These are phyloP conservation scores for Trichoderma semiorbis DNA, from an alignment of 2,329 filamentous ascomycete species.

Conservation along the genomic window DNA sequence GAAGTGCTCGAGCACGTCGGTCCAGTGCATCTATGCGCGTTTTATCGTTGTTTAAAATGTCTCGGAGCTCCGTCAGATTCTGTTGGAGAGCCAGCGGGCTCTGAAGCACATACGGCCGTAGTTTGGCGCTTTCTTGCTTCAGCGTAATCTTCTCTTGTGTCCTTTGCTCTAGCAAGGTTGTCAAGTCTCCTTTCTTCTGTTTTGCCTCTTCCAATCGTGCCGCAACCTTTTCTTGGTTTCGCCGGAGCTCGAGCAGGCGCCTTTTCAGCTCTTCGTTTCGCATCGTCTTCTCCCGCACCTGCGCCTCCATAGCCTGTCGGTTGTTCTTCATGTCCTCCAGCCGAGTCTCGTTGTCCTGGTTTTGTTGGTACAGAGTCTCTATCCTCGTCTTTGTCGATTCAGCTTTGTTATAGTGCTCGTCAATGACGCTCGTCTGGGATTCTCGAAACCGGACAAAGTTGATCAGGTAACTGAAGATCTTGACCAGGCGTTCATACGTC, in stretches of 20 bases:
- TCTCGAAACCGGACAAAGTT: conserved; percentile 98
- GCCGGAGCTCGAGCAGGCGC: conserved; percentile 72
- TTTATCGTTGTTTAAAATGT: conserved; percentile 74
- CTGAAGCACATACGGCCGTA: conserved; percentile 88
- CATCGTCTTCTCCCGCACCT: conserved; percentile 79
- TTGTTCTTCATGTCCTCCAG: conserved; percentile 78
- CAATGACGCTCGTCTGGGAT: conserved; percentile 83
- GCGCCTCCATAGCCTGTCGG: conserved; percentile 73
- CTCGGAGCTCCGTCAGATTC: conserved; percentile 75
- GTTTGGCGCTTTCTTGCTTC: conserved; percentile 81
- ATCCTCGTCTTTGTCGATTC: conserved; percentile 84
- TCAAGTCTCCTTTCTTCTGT: conserved; percentile 72
- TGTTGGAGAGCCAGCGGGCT: conserved; percentile 80
- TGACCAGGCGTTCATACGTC: conserved; percentile 83
- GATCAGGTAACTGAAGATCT: conserved; percentile 96
- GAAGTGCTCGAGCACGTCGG: conserved; percentile 79
- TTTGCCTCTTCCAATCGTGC: conserved; percentile 81
- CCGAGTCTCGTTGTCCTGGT: conserved; percentile 78
- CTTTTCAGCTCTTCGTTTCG: conserved; percentile 86
- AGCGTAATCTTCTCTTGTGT: conserved; percentile 66
- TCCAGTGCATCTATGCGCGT: conserved; percentile 84
- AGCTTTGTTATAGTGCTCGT: conserved; percentile 88
- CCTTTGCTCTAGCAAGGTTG: conserved; percentile 67
- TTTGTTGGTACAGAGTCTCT: conserved; percentile 78
- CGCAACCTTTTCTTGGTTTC: conserved; percentile 78